Evolutionary conservation across 2,329 filamentous ascomycete species (phyloP).

Genomic region (Pezicula rhizophila): DNA sequence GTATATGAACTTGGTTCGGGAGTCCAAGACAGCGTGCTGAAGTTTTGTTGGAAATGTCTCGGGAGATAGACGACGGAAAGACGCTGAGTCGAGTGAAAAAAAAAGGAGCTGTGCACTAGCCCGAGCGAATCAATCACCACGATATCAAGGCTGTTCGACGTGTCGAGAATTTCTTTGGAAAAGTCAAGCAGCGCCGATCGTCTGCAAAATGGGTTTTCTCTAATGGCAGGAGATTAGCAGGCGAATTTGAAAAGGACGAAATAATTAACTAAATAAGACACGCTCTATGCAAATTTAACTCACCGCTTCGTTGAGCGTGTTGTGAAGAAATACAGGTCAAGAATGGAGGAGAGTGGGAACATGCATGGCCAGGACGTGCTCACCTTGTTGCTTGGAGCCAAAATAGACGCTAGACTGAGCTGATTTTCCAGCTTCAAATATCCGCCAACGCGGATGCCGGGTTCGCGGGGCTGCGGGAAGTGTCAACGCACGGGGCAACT

Average conservation of each 20-base stretch:
- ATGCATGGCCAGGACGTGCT: slow-evolving; percentile 21
- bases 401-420: slow-evolving; percentile 15
- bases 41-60: slow-evolving; percentile 20
- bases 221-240: too few species aligned
- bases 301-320: too few species aligned
- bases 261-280: too few species aligned
- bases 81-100: neutral
- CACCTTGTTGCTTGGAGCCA: slow-evolving; percentile 13
- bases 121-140: neutral
- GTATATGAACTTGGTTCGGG: slow-evolving; percentile 16
- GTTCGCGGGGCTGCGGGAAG: slow-evolving; percentile 16
- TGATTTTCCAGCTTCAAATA: slow-evolving; percentile 16
- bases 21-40: slow-evolving; percentile 15
- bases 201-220: too few species aligned
- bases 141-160: neutral
- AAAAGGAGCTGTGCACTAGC: slow-evolving; percentile 9
- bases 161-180: neutral
- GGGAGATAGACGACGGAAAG: slow-evolving; percentile 15
- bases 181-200: neutral
- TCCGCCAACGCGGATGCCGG: slow-evolving; percentile 24
- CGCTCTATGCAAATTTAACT: too few species aligned
- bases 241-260: too few species aligned
- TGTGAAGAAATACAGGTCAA: neutral
- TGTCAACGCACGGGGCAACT: slow-evolving; percentile 20
- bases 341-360: slow-evolving; percentile 5